Conservation (phyloP, 768 basidiomycete species). For the Rhizopogon roseolus region DNA sequence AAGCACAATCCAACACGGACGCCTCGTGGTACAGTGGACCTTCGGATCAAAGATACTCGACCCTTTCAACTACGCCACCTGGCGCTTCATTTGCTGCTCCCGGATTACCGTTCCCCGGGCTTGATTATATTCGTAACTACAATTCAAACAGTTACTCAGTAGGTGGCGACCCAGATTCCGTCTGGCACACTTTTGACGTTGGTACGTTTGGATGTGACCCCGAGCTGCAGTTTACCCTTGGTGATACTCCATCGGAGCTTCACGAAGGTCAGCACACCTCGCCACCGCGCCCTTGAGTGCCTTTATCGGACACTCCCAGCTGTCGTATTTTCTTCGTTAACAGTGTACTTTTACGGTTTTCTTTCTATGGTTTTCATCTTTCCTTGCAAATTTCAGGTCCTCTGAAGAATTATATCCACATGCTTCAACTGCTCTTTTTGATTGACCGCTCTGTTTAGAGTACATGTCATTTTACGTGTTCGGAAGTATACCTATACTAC, state of each 20-base stretch:
- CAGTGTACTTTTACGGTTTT: constrained; percentile 12
- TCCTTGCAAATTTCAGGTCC: neutral
- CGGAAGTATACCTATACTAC: constrained; percentile 20
- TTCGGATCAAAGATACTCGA: constrained; percentile 36
- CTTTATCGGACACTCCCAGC: neutral
- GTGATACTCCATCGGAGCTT: constrained; percentile 27
- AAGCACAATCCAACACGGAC: constrained; percentile 35
- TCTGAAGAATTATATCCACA: constrained; percentile 26
- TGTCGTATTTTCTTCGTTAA: constrained; percentile 1
- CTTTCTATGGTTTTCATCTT: neutral
- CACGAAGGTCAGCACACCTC: constrained; percentile 26
- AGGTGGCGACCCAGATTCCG: constrained; percentile 32
- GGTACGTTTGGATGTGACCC: constrained; percentile 73
- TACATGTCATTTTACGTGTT: constrained; percentile 15
- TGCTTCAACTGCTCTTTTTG: constrained; percentile 3
- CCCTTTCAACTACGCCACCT: constrained; percentile 54
- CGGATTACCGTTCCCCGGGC: constrained; percentile 78
- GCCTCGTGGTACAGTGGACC: constrained; percentile 27
- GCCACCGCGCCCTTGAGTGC: constrained; percentile 15
- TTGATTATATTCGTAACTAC: constrained; percentile 82
- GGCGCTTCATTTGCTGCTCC: constrained; percentile 62
- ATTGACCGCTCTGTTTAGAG: constrained; percentile 10
- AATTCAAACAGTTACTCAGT: constrained; percentile 38
- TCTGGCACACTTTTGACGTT: constrained; percentile 64
- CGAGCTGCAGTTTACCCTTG: constrained; percentile 66